These are phyloP conservation scores for Liquidambar formosana DNA, from an alignment of 164 flowering plant species.

Conservation along the genomic window DNA sequence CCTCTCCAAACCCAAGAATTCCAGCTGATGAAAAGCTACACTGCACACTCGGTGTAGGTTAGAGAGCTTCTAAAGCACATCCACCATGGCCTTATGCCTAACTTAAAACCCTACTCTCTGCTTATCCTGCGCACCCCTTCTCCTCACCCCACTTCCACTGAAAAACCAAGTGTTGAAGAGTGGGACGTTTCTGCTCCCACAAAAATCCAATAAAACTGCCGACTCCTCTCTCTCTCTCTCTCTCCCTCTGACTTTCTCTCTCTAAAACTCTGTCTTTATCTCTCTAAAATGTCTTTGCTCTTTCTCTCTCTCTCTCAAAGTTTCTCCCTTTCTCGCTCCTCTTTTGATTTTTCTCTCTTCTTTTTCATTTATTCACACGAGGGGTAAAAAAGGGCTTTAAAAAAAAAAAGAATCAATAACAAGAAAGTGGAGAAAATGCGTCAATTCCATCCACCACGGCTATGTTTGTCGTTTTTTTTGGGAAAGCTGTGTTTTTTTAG, in stretches of 20 bases:
- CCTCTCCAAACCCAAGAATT: not conserved
- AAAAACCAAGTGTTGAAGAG: conserved; percentile 3
- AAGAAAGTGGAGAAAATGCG: not conserved
- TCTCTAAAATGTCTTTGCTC: not conserved
- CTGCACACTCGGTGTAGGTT: not conserved
- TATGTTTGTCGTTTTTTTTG: conserved; percentile 11
- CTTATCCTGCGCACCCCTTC: conserved; percentile 12
- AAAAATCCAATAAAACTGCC: conserved; percentile 26
- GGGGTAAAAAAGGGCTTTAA: not conserved
- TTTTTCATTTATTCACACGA: not conserved
- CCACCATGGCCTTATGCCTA: not conserved
- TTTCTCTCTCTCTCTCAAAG: not conserved
- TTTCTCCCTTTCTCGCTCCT: not conserved
- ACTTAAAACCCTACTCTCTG: conserved; percentile 1
- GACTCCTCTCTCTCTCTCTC: conserved; percentile 1
- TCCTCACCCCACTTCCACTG: not conserved
- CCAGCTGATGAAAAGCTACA: not conserved
- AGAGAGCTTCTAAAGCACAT: not conserved
- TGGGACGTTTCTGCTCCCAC: conserved; percentile 25
- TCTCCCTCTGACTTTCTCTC: not conserved
- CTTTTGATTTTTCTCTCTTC: not conserved
- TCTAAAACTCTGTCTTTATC: not conserved
- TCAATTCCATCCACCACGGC: conserved; percentile 1
- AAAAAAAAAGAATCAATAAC: not conserved
- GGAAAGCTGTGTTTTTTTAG: not conserved